Base-by-base conservation (phyloP, 257 asterid genomes). In the Nicotiana tabacum region DNA sequence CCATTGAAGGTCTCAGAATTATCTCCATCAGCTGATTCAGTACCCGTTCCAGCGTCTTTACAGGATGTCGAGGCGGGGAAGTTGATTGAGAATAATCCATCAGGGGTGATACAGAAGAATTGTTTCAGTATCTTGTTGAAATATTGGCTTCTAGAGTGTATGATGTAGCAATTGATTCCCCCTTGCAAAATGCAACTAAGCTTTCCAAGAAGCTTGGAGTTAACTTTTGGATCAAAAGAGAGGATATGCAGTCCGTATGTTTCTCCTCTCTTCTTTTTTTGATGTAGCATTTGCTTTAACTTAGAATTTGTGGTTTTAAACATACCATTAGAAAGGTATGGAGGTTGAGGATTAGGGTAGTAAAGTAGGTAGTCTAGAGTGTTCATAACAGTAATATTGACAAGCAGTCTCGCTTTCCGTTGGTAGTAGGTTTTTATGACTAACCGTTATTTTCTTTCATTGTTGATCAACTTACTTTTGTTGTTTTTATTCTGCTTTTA, bases 221-320 rank as follows among this genome's bases (percentile, higher is more conserved):
- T 76, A 90, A 92, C 57, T 84, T 92, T 37, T 95, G 94, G 97
- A 93, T 95, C 83, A 95, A 95, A 85, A 85, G 98, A 82, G 98
- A 95, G 85, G 99, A 95, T 87, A 81, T 88, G 30, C 99, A 91
- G 85, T 88, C 91, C 15, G 99, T 95, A 87, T 16, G 95, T 81
- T 72, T 81, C 33, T 29, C 65, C 48, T 7, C 48, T 39, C 48
- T 39, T 6, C 48, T 39, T 35, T 35, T 35, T 35, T 35, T 35
- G 39, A 39, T 39, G 10, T 11, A 43, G 48, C 10, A 43, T 43
- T 43, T 43, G 48, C 10, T 43, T 43, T 8, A 43, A 8, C 48
- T 43, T 43, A 43, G 48, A 43, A 7, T 43, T 43, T 43, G 48
- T 24, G 8, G 77, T 76, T 9, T 55, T 17, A 79, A 77, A 21